Evolutionary conservation across 2,329 filamentous ascomycete genomes (phyloP).

Genomic region (Aspergillus ochraceoroseus): DNA sequence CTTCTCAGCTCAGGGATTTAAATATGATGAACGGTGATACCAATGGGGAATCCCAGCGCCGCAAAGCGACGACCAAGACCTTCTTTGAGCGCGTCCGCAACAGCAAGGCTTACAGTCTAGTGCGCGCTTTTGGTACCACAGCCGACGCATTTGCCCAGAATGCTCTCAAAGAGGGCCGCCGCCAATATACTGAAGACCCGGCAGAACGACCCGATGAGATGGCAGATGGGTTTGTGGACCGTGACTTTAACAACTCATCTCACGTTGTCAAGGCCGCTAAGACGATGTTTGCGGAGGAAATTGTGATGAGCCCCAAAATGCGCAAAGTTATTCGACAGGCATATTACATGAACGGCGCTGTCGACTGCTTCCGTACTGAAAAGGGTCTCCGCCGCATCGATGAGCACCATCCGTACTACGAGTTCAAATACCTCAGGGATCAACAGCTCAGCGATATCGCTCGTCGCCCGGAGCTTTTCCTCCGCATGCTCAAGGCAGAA

Average conservation of each 20-base stretch:
- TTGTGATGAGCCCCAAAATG: constrained; percentile 82
- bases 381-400: constrained; percentile 92
- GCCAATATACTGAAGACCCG: constrained; percentile 80
- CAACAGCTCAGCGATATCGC: constrained; percentile 80
- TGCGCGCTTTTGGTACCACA: constrained; percentile 83
- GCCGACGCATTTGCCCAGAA: constrained; percentile 87
- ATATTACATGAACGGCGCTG: constrained; percentile 76
- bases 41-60: constrained; percentile 64
- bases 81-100: constrained; percentile 80
- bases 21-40: constrained; percentile 57
- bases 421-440: constrained; percentile 92
- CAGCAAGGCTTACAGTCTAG: constrained; percentile 72
- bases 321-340: constrained; percentile 77
- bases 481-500: constrained; percentile 97
- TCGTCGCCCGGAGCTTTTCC: constrained; percentile 77
- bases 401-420: constrained; percentile 92
- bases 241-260: constrained; percentile 69
- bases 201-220: constrained; percentile 75
- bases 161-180: constrained; percentile 69
- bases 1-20: constrained; percentile 74
- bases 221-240: constrained; percentile 69
- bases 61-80: constrained; percentile 75
- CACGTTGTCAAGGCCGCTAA: constrained; percentile 74
- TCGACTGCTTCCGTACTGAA: constrained; percentile 86
- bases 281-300: constrained; percentile 83